Evolutionary conservation across 2,329 filamentous ascomycete genomes (phyloP).

Genomic region (Penicillium sp.): DNA sequence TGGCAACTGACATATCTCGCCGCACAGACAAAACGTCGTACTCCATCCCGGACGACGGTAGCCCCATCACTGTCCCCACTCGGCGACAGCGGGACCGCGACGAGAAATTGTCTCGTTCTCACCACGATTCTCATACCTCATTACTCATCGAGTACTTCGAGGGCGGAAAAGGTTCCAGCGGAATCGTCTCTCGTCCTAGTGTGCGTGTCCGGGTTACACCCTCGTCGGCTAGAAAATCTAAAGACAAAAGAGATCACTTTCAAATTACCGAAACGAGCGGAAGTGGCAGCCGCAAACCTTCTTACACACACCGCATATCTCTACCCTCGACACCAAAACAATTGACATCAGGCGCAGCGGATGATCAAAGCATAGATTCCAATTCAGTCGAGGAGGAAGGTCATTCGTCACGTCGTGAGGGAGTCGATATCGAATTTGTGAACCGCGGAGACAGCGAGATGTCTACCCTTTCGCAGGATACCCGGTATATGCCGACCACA

Average conservation of each 20-base stretch:
- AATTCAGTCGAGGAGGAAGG: slow-evolving; percentile 78
- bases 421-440: slow-evolving; percentile 87
- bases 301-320: slow-evolving; percentile 66
- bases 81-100: slow-evolving; percentile 56
- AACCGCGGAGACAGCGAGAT: slow-evolving; percentile 66
- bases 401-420: slow-evolving; percentile 65
- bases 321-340: slow-evolving; percentile 47
- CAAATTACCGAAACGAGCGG: slow-evolving; percentile 77
- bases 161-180: slow-evolving; percentile 61
- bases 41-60: slow-evolving; percentile 56
- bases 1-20: slow-evolving; percentile 52
- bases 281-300: slow-evolving; percentile 65
- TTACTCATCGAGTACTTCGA: slow-evolving; percentile 95
- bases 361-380: slow-evolving; percentile 67
- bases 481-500: slow-evolving; percentile 64
- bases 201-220: slow-evolving; percentile 79
- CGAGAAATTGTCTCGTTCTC: slow-evolving; percentile 55
- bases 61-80: slow-evolving; percentile 87
- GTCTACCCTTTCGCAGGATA: slow-evolving; percentile 57
- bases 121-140: slow-evolving; percentile 75
- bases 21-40: slow-evolving; percentile 52
- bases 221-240: slow-evolving; percentile 59
- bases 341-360: slow-evolving; percentile 42
- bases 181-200: slow-evolving; percentile 70
- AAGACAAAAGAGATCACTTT: slow-evolving; percentile 69